These are phyloP conservation scores for Phylloporus arenicola DNA, from an alignment of 768 basidiomycete species.

Conservation along the genomic window DNA sequence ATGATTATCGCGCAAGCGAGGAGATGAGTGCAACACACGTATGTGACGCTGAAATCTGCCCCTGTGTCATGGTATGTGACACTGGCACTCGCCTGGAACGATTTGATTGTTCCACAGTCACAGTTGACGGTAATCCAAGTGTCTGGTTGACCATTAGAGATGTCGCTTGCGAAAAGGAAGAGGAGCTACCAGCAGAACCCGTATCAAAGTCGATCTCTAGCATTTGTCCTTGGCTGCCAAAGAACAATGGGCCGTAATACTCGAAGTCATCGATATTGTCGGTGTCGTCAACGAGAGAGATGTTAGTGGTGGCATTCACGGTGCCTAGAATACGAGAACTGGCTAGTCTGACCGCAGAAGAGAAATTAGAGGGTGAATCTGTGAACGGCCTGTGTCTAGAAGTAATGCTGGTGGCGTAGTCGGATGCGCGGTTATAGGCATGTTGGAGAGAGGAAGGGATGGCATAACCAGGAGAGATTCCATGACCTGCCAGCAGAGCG, in stretches of 20 bases:
- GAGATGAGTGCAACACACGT: constrained; percentile 33
- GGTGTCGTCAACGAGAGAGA: constrained; percentile 37
- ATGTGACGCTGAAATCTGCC: constrained; percentile 35
- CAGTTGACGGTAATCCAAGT: constrained; percentile 51
- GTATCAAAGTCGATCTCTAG: constrained; percentile 63
- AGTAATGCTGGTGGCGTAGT: constrained; percentile 10
- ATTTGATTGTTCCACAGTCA: constrained; percentile 32
- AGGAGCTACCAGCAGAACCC: constrained; percentile 37
- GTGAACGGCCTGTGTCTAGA: background rate
- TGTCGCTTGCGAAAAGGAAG: background rate
- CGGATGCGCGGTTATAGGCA: constrained; percentile 18
- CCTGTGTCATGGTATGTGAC: constrained; percentile 35
- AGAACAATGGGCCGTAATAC: constrained; percentile 40
- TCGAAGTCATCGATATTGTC: constrained; percentile 37
- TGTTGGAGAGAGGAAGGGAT: constrained; percentile 12
- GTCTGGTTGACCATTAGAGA: constrained; percentile 32
- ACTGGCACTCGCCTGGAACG: background rate
- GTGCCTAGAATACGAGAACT: background rate
- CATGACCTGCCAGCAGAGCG: constrained; percentile 8
- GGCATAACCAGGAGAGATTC: constrained; percentile 2
- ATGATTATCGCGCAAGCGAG: background rate
- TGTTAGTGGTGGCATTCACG: constrained; percentile 1
- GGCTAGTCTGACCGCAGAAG: background rate
- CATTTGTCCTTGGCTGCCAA: constrained; percentile 53
- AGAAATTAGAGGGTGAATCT: background rate